These are phyloP conservation scores for Fusarium luffae DNA, from an alignment of 2,329 filamentous ascomycete species.

Conservation along the genomic window DNA sequence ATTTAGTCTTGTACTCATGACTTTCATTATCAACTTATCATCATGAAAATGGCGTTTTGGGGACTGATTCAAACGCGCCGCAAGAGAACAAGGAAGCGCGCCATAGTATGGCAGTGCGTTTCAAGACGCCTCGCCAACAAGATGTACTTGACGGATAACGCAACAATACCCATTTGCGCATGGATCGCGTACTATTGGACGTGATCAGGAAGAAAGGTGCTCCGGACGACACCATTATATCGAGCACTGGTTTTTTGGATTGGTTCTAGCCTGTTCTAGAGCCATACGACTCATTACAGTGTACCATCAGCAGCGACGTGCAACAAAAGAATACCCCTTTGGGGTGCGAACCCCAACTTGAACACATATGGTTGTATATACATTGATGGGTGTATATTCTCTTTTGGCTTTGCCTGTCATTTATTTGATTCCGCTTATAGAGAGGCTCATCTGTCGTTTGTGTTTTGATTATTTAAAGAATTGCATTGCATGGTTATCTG, in stretches of 20 bases:
- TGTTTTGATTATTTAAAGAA: conserved; percentile 29
- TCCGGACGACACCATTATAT: conserved; percentile 21
- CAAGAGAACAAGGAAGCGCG: neutral
- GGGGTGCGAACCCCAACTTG: conserved; percentile 40
- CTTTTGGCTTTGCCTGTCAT: conserved; percentile 12
- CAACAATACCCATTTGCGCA: conserved; percentile 35
- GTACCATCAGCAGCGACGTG: conserved; percentile 34
- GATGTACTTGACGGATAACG: conserved; percentile 27
- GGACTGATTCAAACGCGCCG: conserved; percentile 25
- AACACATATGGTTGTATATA: conserved; percentile 41
- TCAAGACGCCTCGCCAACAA: conserved; percentile 6
- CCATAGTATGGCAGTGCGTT: conserved; percentile 2
- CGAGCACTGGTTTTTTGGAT: conserved; percentile 17
- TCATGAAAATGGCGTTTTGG: conserved; percentile 39
- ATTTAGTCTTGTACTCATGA: conserved; percentile 16
- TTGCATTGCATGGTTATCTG: conserved; percentile 41
- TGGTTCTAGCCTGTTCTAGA: conserved; percentile 16
- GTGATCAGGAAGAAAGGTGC: conserved; percentile 15
- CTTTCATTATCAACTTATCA: conserved; percentile 34
- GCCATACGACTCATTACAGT: conserved; percentile 24
- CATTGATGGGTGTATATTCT: conserved; percentile 21
- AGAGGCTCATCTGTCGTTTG: conserved; percentile 26
- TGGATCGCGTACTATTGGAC: conserved; percentile 19
- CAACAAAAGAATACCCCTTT: conserved; percentile 38
- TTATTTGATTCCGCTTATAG: conserved; percentile 29